Base-by-base conservation (phyloP, 2,329 filamentous ascomycete genomes). In the Nigrospora sphaerica region DNA sequence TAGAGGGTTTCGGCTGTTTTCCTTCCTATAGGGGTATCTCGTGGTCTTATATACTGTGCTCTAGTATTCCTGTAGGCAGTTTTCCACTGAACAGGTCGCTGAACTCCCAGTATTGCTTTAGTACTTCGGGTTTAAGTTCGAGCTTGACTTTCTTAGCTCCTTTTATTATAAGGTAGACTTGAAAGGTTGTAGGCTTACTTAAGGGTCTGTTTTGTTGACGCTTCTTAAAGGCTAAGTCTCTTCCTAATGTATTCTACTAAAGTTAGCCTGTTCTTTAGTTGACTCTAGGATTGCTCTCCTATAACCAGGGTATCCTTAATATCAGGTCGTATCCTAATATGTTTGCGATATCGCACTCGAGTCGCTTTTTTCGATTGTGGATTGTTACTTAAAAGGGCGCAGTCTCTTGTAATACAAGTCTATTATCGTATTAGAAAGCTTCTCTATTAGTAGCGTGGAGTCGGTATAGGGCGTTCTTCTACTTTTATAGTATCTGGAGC, bases 11-110 rank as follows among this genome's bases (percentile, higher is more conserved):
- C 14, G 19, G 44, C 34, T 48, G 12, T 33, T 7, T 46, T n/a
- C 35, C 34, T 31, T 46, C 19, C 43, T 44, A 32, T 23, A 48
- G 36, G 10, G 13, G 18, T 43, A 48, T 39, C 33, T 42, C n/a
- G 17, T 50, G 28, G 16, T 45, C 32, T 32, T 36, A 44, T 31
- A 11, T 37, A 11, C 6, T 31, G n/a, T 42, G 19, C 37, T 17
- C 12, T 37, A 31, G 31, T 42, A 46, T 18, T 35, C 23, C 28
- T 18, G 28, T 18, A 14, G 17, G 7, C 12, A 35, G 9, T 36
- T 19, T 19, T 37, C 23, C 12, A 13, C 37, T 35, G 16, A 44
- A 44, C 10, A 28, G 7, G 7, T 28, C 7, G 7, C 7, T 28
- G 10, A 28, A 28, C 7, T 28, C 4, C 19, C 19, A 7, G 12